Evolutionary conservation across 305 asterid species (phyloP), one percentile per base, ranked within the genome.

Genomic region (Petunia hybrid): DNA sequence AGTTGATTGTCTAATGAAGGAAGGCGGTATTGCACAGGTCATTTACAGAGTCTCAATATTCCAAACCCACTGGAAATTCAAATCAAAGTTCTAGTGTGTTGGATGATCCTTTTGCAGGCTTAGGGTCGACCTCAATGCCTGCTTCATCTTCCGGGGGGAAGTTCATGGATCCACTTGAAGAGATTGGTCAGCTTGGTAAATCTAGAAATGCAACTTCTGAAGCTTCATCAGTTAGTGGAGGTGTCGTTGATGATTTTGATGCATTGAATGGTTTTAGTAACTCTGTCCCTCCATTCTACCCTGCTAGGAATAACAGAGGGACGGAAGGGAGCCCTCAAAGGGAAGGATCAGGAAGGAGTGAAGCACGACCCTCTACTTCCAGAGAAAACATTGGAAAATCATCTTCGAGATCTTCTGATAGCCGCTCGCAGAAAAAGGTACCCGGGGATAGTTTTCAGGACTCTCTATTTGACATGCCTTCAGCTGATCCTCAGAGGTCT

Each of bases 171-270:
- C 97, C 97, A 80, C 88, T 92, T 76, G 93, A 91, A 42, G 95
- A 94, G 83, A 87, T 91, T 22, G 82, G 87, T 80, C 91, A 84
- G 86, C 75, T 88, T 65, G 89, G 91, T 73, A 92, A 91, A 81
- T 86, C 97, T 57, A 85, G 89, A 82, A 91, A 90, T 82, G 77
- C 84, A 57, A 89, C 85, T 74, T 86, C 88, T 80, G 95, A 89
- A 65, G 82, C 86, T 80, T 84, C 97, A 71, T 85, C 91, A 64
- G 86, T 86, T 64, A 76, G 86, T 86, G 93, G 86, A 79, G 93
- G 89, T 84, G 91, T 86, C 78, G 92, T 94, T 87, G 97, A 91
- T 88, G 95, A 90, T 86, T 82, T 95, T 60, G 97, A 97, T 87
- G 92, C 97, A 82, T 92, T 93, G 69, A 84, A 84, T 81, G 87